phyloP scores from a whole-genome alignment of 2,329 filamentous ascomycete species.

The Capronia americana region DNA sequence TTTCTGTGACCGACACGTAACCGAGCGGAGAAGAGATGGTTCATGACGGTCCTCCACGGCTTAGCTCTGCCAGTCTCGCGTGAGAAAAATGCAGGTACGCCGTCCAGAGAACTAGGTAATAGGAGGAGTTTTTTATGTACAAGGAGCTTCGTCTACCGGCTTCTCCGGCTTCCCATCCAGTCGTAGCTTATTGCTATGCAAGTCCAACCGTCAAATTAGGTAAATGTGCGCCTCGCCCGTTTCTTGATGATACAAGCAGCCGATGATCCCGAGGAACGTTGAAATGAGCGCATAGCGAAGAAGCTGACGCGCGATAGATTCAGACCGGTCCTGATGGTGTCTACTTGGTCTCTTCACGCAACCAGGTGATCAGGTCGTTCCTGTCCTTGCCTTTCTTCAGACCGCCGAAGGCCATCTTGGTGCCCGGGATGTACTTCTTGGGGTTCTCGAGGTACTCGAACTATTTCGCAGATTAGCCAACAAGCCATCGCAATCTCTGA shows the following conservation, averaged over 20 bases:
- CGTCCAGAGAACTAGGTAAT: conserved; percentile 16
- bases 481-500: not conserved
- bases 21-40: conserved; percentile 30
- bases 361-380: conserved; percentile 88
- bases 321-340: conserved; percentile 11
- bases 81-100: conserved; percentile 31
- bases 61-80: conserved; percentile 28
- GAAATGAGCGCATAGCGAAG: conserved; percentile 18
- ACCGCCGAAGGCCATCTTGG: conserved; percentile 99
- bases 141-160: conserved; percentile 36
- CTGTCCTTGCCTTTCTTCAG: conserved; percentile 99
- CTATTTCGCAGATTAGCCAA: conserved; percentile 43
- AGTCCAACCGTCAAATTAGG: conserved; percentile 29
- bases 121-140: conserved; percentile 34
- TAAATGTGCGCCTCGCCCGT: conserved; percentile 33
- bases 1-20: not conserved
- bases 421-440: conserved; percentile 99
- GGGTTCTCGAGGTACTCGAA: conserved; percentile 99
- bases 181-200: conserved; percentile 29
- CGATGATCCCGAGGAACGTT: conserved; percentile 29
- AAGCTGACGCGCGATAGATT: conserved; percentile 4
- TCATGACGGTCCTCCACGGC: conserved; percentile 30
- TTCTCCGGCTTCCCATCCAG: conserved; percentile 35
- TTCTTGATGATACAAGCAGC: conserved; percentile 38
- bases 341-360: conserved; percentile 44